A percentile compares a stretch with the other conserved stretches of the same genome.
Conservation (phyloP, 2,329 filamentous ascomycete species). For the Alternaria viburni region DNA sequence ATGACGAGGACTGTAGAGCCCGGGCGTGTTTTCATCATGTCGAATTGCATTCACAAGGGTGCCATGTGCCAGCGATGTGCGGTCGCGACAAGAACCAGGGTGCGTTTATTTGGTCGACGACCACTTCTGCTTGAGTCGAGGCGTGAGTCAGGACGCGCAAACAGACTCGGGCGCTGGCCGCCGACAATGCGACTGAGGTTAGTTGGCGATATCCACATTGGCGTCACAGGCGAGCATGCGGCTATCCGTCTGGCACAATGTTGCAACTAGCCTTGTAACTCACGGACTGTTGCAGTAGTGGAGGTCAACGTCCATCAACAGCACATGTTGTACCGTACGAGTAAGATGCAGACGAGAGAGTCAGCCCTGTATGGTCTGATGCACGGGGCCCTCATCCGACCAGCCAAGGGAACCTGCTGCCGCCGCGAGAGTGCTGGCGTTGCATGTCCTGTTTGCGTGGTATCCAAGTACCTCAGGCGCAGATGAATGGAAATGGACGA, state of each 20-base stretch:
- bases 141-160: slow-evolving; percentile 12
- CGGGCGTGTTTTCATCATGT: not conserved
- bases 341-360: slow-evolving; percentile 2
- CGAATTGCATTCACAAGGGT: slow-evolving; percentile 35
- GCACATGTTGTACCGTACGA: slow-evolving; percentile 21
- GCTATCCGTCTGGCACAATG: not conserved
- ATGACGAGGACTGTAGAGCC: slow-evolving; percentile 11
- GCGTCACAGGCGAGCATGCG: not conserved
- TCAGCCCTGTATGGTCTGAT: slow-evolving; percentile 33
- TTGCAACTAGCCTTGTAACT: slow-evolving; percentile 11
- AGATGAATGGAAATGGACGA: slow-evolving; percentile 15
- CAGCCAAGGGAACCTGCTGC: not conserved
- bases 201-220: not conserved
- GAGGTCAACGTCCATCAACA: slow-evolving; percentile 3
- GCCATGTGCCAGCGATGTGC: slow-evolving; percentile 44
- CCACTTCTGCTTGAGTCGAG: slow-evolving; percentile 8
- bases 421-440: not conserved
- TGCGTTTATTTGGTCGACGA: slow-evolving; percentile 13
- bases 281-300: slow-evolving; percentile 8
- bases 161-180: slow-evolving; percentile 1
- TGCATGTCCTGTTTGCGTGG: slow-evolving; percentile 26
- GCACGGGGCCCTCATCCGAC: slow-evolving; percentile 30
- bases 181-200: not conserved
- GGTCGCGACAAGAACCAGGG: slow-evolving; percentile 25
- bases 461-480: not conserved